Percentiles rank a stretch among this genome's conserved stretches.
phyloP scores from a whole-genome alignment of 192 early-diverging fungal species.

The Coemansia sp. region DNA sequence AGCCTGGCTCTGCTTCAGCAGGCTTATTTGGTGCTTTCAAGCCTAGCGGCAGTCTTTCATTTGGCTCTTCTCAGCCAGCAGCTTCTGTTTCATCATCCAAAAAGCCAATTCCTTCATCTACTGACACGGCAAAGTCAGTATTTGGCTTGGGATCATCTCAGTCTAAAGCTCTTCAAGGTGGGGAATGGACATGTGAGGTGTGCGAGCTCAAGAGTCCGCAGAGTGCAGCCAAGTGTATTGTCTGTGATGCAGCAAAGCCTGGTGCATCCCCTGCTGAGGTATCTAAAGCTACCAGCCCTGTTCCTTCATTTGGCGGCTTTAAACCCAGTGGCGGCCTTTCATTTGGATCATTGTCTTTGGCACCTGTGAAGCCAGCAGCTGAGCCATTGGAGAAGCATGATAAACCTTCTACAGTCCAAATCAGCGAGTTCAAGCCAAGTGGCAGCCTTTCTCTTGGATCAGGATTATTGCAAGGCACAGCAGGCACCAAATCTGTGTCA shows the following conservation, averaged over 20 bases:
- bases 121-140: no score
- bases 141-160: not conserved
- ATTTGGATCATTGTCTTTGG: conserved; percentile 5
- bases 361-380: not conserved
- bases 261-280: not conserved
- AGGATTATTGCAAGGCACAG: not conserved
- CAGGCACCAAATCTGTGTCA: not conserved
- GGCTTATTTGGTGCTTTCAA: conserved; percentile 4
- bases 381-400: no score
- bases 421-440: not conserved
- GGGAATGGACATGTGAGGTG: conserved; percentile 34
- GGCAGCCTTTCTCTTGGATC: not conserved
- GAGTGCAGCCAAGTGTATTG: conserved; percentile 10
- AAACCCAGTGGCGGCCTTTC: conserved; percentile 19
- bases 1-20: not conserved
- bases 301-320: conserved; percentile 12
- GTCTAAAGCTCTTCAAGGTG: not conserved
- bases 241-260: conserved; percentile 39
- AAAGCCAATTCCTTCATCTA: no score
- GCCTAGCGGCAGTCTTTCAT: conserved; percentile 20
- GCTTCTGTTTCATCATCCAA: not conserved
- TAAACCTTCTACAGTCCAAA: not conserved
- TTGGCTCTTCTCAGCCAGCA: conserved; percentile 8
- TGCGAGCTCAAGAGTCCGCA: conserved; percentile 31
- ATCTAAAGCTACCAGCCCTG: not conserved